phyloP scores from a whole-genome alignment of 139 green algal species.

The Closterium sp. region DNA sequence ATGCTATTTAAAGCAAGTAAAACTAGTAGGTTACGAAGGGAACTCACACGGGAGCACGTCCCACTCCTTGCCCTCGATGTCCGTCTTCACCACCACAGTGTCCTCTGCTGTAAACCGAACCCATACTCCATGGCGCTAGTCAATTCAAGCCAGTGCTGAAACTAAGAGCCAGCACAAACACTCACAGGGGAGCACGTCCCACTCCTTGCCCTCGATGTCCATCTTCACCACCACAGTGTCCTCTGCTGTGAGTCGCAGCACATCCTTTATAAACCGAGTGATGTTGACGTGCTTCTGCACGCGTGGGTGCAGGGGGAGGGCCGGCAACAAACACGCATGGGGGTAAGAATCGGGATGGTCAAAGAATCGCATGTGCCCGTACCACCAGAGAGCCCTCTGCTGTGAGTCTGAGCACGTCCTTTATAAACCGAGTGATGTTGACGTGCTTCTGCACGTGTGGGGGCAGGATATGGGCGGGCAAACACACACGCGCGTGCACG shows the following conservation, averaged over 20 bases:
- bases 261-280: no score
- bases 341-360: no score
- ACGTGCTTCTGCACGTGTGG: background rate
- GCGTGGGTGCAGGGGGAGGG: no score
- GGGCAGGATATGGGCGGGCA: no score
- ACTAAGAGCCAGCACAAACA: background rate
- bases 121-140: no score
- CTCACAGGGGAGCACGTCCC: slow-evolving; percentile 9
- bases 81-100: slow-evolving; percentile 38
- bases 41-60: slow-evolving; percentile 14
- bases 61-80: slow-evolving; percentile 34
- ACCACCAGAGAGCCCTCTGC: no score
- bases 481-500: no score
- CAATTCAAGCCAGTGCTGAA: no score
- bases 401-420: slow-evolving; percentile 25
- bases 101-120: slow-evolving; percentile 20
- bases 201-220: slow-evolving; percentile 38
- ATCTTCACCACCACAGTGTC: slow-evolving; percentile 41
- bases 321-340: no score
- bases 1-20: no score
- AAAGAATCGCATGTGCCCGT: no score
- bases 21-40: no score
- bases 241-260: slow-evolving; percentile 4
- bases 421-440: slow-evolving; percentile 36
- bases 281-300: slow-evolving; percentile 18